Percentiles rank a stretch among this genome's conserved stretches.
Conservation (phyloP, 352 stramenopile species). For the Albugo candida region DNA sequence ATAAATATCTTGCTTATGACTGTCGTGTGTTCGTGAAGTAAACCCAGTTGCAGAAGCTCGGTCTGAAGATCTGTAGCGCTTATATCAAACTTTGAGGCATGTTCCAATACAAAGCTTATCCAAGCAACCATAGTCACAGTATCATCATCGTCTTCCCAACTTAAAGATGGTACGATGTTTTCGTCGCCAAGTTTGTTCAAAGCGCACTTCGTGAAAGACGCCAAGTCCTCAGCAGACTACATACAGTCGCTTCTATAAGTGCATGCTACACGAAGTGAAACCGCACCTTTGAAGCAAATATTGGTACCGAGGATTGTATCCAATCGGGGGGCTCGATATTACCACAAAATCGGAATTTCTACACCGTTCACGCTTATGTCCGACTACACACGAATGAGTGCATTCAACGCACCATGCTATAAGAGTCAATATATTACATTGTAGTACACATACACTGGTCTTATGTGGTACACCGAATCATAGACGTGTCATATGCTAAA, state of each 20-base stretch:
- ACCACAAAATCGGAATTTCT: constrained; percentile 37
- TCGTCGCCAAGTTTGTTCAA: background rate
- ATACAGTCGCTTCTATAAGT: background rate
- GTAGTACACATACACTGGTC: no score
- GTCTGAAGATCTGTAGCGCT: constrained; percentile 14
- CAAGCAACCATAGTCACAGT: background rate
- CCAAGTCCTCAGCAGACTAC: background rate
- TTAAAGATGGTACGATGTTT: background rate
- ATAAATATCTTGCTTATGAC: constrained; percentile 6
- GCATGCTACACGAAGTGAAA: background rate
- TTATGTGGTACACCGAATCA: no score
- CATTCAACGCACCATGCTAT: no score
- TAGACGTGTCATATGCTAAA: no score
- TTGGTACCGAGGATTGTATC: constrained; percentile 24
- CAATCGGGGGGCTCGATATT: constrained; percentile 43
- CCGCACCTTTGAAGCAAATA: constrained; percentile 9
- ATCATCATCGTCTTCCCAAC: background rate
- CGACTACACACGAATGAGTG: background rate
- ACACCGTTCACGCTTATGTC: background rate
- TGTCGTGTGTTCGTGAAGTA: background rate
- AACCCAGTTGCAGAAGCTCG: constrained; percentile 31
- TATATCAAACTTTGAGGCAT: constrained; percentile 26
- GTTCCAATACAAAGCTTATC: constrained; percentile 18
- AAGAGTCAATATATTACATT: no score
- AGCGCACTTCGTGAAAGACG: no score